Percentiles rank a stretch among this genome's conserved stretches.
phyloP scores from a whole-genome alignment of 139 green algal genomes.

The Parachlorella kessleri region DNA sequence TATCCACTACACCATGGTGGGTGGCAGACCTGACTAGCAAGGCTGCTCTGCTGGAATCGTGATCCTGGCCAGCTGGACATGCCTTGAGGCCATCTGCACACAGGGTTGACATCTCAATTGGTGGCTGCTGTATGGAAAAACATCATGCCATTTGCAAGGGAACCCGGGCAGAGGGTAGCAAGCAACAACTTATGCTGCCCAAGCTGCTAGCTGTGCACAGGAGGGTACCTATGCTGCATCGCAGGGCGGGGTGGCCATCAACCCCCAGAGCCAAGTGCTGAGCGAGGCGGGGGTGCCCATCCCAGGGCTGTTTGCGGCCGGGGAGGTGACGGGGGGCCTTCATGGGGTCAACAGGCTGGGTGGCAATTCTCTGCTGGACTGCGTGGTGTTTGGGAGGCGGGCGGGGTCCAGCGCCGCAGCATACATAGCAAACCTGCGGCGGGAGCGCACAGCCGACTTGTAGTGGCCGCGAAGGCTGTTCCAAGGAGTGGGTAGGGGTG shows the following conservation, averaged over 20 bases:
- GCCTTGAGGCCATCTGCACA: no score
- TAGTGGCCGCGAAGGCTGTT: no score
- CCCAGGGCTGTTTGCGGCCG: conserved; percentile 91
- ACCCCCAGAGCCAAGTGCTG: conserved; percentile 14
- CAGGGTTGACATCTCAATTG: no score
- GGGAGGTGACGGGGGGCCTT: conserved; percentile 93
- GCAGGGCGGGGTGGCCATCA: conserved; percentile 39
- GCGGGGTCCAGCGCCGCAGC: conserved; percentile 22
- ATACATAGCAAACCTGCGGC: background rate
- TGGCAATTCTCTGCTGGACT: conserved; percentile 97
- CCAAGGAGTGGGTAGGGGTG: no score
- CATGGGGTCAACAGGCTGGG: conserved; percentile 97
- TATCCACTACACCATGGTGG: conserved; percentile 86
- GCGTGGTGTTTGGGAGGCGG: conserved; percentile 94
- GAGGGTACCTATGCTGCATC: no score
- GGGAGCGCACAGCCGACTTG: no score
- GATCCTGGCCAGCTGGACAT: no score
- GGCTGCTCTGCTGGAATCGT: background rate
- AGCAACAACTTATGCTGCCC: no score
- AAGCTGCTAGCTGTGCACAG: no score
- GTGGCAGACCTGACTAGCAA: background rate
- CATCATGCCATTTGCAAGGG: no score
- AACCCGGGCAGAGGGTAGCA: no score
- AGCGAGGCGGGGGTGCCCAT: conserved; percentile 49
- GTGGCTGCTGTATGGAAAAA: no score